phyloP scores from a whole-genome alignment of 495 filamentous ascomycete species.

The Penicillium verhagenii region DNA sequence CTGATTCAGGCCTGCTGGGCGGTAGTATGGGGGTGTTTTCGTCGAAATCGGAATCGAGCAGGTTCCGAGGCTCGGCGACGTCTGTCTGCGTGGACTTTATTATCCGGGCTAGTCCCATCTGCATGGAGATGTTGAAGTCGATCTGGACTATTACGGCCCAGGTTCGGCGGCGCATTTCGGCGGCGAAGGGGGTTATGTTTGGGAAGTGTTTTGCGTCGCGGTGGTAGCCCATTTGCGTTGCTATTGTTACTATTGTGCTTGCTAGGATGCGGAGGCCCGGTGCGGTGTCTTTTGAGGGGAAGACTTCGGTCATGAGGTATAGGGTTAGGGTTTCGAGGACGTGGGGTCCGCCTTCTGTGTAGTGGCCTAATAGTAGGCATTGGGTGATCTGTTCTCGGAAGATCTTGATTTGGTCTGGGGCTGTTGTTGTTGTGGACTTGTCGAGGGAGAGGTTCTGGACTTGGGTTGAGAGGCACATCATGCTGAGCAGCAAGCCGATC shows the following conservation, averaged over 20 bases:
- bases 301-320: conserved; percentile 10
- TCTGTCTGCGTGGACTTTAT: conserved; percentile 32
- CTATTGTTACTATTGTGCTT: conserved; percentile 18
- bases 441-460: not conserved
- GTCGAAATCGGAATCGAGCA: conserved; percentile 34
- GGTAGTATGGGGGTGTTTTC: conserved; percentile 25
- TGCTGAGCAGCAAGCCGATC: not conserved
- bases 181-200: conserved; percentile 48
- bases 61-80: conserved; percentile 39
- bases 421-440: not conserved
- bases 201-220: conserved; percentile 45
- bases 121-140: conserved; percentile 45
- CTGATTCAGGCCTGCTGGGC: conserved; percentile 27
- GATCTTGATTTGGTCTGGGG: not conserved
- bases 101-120: conserved; percentile 40
- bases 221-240: conserved; percentile 50
- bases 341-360: conserved; percentile 23
- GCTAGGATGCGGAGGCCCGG: not conserved
- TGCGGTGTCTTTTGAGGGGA: not conserved
- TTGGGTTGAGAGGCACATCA: conserved; percentile 1
- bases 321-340: conserved; percentile 30
- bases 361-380: conserved; percentile 29
- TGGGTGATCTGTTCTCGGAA: conserved; percentile 29
- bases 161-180: conserved; percentile 55
- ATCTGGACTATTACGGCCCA: conserved; percentile 52